Percentiles rank a stretch among this genome's conserved stretches.
These are phyloP conservation scores for Sphagnum magellanicum DNA, from an alignment of 228 moss, liverwort and hornwort species.

Conservation along the genomic window DNA sequence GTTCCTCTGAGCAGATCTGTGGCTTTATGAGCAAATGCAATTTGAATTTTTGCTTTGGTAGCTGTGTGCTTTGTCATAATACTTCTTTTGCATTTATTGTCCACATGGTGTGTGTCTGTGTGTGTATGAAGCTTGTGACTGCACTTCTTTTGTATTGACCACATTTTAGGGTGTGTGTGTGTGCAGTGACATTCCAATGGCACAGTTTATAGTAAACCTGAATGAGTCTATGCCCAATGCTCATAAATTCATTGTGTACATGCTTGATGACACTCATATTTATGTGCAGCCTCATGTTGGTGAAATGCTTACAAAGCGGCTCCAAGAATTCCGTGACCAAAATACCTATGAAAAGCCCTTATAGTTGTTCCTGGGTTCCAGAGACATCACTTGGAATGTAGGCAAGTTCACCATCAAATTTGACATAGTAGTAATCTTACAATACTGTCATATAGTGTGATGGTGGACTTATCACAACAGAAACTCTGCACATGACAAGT, in stretches of 20 bases:
- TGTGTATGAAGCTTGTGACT: background rate
- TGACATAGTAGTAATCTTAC: too few relatives aligned
- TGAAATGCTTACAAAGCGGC: constrained; percentile 64
- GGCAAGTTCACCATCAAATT: too few relatives aligned
- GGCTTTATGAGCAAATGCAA: background rate
- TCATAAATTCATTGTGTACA: constrained; percentile 84
- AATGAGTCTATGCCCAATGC: constrained; percentile 82
- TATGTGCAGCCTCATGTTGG: constrained; percentile 81
- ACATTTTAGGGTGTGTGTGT: background rate
- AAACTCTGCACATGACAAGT: too few relatives aligned
- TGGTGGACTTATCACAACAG: too few relatives aligned
- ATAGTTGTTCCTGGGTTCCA: constrained; percentile 2
- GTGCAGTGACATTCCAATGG: constrained; percentile 95
- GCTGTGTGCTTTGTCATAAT: background rate
- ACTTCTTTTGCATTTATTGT: background rate
- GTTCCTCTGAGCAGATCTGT: too few relatives aligned
- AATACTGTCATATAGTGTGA: too few relatives aligned
- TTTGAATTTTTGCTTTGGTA: background rate
- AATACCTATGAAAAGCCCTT: constrained; percentile 81
- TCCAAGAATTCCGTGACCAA: constrained; percentile 82
- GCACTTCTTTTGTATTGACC: background rate
- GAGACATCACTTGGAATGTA: background rate
- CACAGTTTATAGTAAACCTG: constrained; percentile 75
- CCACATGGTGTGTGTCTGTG: too few relatives aligned
- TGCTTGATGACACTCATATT: constrained; percentile 94